Base-by-base conservation (phyloP, 1,284 basidiomycete genomes). In the Thelephora terrestris region DNA sequence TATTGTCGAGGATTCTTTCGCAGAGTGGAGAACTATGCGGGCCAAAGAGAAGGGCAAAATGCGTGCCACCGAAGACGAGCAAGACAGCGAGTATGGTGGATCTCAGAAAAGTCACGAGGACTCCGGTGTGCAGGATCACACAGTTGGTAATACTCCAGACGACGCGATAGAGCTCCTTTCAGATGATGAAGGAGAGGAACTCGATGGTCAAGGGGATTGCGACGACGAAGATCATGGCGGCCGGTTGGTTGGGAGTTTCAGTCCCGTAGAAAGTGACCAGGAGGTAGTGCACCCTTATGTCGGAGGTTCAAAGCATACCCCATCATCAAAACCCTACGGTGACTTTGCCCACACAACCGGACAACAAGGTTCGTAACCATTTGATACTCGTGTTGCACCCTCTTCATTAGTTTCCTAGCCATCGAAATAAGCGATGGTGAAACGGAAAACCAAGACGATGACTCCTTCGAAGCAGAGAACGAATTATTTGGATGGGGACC, bases 11-110 rank as follows among this genome's bases (percentile, higher is more conserved):
- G 76, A 80, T 57, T 77, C 78, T 0, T 78, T 79, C 60, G 73
- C 73, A 23, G 71, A 74, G 46, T 58, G 74, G 32, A 67, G 65
- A 48, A 70, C 71, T 25, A 70, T 75, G 50, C 68, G 71, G 40
- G 62, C 61, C 21, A 42, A 42, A n/a, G 68, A 64, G 14, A 81
- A 81, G 59, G 80, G 79, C 27, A 82, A 82, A 57, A 73, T 69
- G 44, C 70, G 79, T 44, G 80, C 81, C 54, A 73, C 75, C 5
- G 50, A 54, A 45, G 49, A 54, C 24, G 57, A 50, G 14, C 47
- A 53, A 18, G 62, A 10, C 12, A 14, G 9, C 29, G 29, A 62
- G 21, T 61, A 53, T 34, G 63, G 72, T 46, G 71, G 71, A 59
- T 68, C 66, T 58, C 47, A 49, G 24, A 51, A 45, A 12, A 54